Evolutionary conservation across 2,329 filamentous ascomycete species (phyloP), one percentile per base, ranked within the genome.

Genomic region (Coniella vitis): DNA sequence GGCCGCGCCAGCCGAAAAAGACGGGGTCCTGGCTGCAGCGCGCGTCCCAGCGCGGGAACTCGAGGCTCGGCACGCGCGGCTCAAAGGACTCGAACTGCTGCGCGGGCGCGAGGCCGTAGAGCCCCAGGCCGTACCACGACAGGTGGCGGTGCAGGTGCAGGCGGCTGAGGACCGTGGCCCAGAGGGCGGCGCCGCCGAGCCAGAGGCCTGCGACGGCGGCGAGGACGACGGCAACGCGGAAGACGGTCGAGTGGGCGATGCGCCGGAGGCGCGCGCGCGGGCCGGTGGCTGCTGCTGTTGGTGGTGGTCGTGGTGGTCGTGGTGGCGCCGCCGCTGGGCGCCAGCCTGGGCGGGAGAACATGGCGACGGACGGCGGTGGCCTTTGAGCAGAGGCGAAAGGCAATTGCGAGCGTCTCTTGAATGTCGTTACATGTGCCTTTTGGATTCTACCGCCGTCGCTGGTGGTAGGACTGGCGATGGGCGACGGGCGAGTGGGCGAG

Each of bases 11-110:
- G 9, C 54, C 48, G 14, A 57, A 22, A 14, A 57, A 52, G 12
- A 53, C 40, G n/a, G 53, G 48, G 8, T 52, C 49, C 36, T 54
- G 41, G 35, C 53, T 52, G 47, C 55, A 57, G 7, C 48, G 41
- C 3, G 47, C 43, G 22, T 57, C 54, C 54, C 54, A 54, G 3
- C 46, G 40, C 14, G 50, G 52, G 19, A 56, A 57, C 37, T 56
- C 51, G n/a, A 57, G 36, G 16, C 20, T 16, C 1, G 52, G 54
- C 31, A 49, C 48, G 19, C 44, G 36, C 19, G 49, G 36, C 12
- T 48, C 40, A 42, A 57, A 54, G 8, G 55, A 57, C 25, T 53
- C 51, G 25, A 46, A 46, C 39, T 45, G 49, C 9, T n/a, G 29
- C 14, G 47, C 50, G 1, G 51, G 51, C 16, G 51, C 51, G n/a